These are phyloP conservation scores for Aspergillus cavernicola DNA, from an alignment of 495 filamentous ascomycete species.

Conservation along the genomic window DNA sequence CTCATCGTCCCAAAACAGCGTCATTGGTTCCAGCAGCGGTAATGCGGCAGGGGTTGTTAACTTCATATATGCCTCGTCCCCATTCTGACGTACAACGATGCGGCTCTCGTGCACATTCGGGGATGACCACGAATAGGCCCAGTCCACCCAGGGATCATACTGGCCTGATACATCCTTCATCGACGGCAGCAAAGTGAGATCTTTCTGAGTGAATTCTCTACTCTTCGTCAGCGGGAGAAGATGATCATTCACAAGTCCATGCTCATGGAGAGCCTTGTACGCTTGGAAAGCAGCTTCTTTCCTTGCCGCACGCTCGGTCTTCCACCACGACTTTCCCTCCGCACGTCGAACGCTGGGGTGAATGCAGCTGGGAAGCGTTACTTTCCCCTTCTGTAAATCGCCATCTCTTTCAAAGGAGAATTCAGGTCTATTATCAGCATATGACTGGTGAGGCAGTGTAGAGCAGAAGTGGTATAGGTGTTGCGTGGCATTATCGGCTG, in stretches of 20 bases:
- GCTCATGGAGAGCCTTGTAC: constrained; percentile 65
- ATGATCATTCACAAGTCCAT: constrained; percentile 73
- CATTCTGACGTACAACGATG: constrained; percentile 27
- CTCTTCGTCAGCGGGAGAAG: constrained; percentile 57
- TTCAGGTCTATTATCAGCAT: constrained; percentile 49
- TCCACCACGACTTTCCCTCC: constrained; percentile 55
- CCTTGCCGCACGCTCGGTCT: constrained; percentile 67
- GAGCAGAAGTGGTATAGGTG: constrained; percentile 85
- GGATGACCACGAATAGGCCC: constrained; percentile 54
- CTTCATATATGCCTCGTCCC: constrained; percentile 35
- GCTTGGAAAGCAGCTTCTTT: constrained; percentile 85
- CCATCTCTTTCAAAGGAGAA: constrained; percentile 37
- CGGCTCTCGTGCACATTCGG: constrained; percentile 30
- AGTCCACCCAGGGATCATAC: constrained; percentile 62
- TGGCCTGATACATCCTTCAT: constrained; percentile 50
- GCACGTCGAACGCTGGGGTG: constrained; percentile 56
- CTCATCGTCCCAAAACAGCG: constrained; percentile 47
- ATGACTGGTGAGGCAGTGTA: constrained; percentile 53
- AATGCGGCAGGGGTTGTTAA: constrained; percentile 43
- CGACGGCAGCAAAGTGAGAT: constrained; percentile 16
- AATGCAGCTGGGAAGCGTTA: constrained; percentile 71
- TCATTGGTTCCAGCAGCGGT: constrained; percentile 39
- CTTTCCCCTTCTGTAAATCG: constrained; percentile 28
- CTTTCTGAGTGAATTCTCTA: constrained; percentile 16
- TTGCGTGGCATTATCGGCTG: constrained; percentile 62